phyloP scores from a whole-genome alignment of 2,329 filamentous ascomycete genomes.

The Seiridium unicorne region DNA sequence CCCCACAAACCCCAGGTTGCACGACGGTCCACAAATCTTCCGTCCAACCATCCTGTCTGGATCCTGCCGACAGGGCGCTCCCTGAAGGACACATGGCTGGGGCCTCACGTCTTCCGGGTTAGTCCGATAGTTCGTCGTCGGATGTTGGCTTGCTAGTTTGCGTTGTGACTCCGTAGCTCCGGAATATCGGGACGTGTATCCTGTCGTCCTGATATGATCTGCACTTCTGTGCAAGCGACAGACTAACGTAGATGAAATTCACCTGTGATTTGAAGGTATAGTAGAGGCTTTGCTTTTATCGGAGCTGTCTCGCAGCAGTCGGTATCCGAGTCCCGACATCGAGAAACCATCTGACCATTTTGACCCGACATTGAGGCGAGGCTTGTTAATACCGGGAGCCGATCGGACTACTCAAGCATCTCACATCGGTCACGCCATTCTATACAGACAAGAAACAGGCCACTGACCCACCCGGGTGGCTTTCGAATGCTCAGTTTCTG shows the following conservation, averaged over 20 bases:
- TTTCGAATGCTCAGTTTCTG: not conserved
- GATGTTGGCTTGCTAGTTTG: not conserved
- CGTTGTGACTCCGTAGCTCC: not conserved
- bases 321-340: too few species aligned
- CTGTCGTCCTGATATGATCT: not conserved
- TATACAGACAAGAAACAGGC: too few species aligned
- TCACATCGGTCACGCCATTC: too few species aligned
- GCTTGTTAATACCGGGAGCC: too few species aligned
- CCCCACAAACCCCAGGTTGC: constrained; percentile 4
- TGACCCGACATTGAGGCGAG: too few species aligned
- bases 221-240: not conserved
- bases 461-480: too few species aligned
- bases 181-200: constrained; percentile 1
- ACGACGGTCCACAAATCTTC: constrained; percentile 4
- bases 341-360: too few species aligned
- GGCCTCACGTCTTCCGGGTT: not conserved
- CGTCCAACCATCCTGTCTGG: constrained; percentile 4
- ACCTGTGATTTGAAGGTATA: too few species aligned
- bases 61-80: not conserved
- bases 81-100: not conserved
- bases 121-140: not conserved
- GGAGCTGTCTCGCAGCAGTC: too few species aligned
- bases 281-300: too few species aligned
- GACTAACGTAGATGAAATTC: too few species aligned
- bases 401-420: too few species aligned